A percentile compares a stretch with the other conserved stretches of the same genome.
Evolutionary conservation across 1,284 basidiomycete species (phyloP).

Genomic region (Trichosporon faecale): DNA sequence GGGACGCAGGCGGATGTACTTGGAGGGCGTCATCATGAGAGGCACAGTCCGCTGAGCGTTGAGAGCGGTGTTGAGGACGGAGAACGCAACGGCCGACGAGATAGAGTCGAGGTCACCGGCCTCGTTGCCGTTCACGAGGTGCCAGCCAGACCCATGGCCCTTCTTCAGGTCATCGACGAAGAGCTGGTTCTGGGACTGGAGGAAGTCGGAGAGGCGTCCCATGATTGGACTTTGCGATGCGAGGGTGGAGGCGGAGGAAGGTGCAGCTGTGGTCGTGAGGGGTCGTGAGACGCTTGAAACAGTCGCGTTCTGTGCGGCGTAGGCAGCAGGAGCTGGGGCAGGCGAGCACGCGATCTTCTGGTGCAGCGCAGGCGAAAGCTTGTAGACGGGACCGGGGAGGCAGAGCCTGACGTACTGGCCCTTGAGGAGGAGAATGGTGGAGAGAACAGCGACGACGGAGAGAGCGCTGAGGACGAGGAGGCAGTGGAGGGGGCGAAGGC

Average conservation of each 20-base stretch:
- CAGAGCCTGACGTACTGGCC: slow-evolving; percentile 9
- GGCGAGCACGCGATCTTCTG: background rate
- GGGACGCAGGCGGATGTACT: slow-evolving; percentile 72
- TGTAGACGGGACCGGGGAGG: slow-evolving; percentile 6
- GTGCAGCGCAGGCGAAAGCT: background rate
- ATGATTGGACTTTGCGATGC: background rate
- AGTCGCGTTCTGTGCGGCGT: background rate
- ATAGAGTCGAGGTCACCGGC: slow-evolving; percentile 87
- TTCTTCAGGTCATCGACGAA: slow-evolving; percentile 56
- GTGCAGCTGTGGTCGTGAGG: background rate
- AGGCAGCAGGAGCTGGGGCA: background rate
- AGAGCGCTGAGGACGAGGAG: background rate
- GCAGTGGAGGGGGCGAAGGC: slow-evolving; percentile 3
- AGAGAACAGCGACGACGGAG: background rate
- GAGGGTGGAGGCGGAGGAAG: background rate
- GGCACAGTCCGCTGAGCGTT: slow-evolving; percentile 62
- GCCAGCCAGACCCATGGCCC: slow-evolving; percentile 63
- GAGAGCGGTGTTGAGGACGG: slow-evolving; percentile 64
- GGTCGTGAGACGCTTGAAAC: background rate
- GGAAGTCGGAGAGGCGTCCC: slow-evolving; percentile 47
- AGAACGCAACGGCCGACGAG: slow-evolving; percentile 75
- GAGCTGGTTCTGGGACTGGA: slow-evolving; percentile 52
- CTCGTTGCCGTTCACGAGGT: slow-evolving; percentile 83
- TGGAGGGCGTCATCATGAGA: slow-evolving; percentile 66
- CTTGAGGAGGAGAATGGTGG: slow-evolving; percentile 5